Percentiles rank a stretch among this genome's conserved stretches.
Evolutionary conservation across 352 stramenopile species (phyloP).

Genomic region (Globisporangium parvum): DNA sequence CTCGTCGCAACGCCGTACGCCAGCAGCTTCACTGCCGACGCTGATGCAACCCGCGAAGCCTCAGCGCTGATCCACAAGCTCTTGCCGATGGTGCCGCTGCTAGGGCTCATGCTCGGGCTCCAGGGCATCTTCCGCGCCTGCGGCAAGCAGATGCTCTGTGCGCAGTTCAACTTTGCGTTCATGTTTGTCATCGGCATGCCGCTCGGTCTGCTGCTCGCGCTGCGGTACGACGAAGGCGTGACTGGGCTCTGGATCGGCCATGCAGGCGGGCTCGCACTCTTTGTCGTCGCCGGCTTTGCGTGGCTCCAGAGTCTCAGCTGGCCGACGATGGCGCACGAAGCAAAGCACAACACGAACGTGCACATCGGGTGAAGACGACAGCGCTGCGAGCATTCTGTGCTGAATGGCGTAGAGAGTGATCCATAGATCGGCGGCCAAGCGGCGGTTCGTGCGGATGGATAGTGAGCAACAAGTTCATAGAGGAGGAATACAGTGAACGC

Average conservation of each 20-base stretch:
- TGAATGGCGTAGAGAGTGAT: not conserved
- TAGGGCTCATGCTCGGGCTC: constrained; percentile 10
- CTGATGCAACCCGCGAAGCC: constrained; percentile 1
- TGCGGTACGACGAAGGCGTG: constrained; percentile 13
- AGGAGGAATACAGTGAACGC: too few relatives aligned
- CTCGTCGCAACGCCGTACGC: constrained; percentile 13
- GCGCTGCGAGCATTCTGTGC: not conserved
- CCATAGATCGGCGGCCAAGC: not conserved
- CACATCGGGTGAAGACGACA: not conserved
- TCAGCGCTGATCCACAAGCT: constrained; percentile 3
- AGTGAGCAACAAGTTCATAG: too few relatives aligned
- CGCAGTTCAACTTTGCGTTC: constrained; percentile 16
- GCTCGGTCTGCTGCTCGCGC: constrained; percentile 15
- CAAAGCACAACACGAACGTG: constrained; percentile 12
- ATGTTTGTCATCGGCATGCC: constrained; percentile 22
- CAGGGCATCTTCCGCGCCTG: constrained; percentile 17
- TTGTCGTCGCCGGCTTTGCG: constrained; percentile 8
- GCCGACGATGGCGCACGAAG: constrained; percentile 8
- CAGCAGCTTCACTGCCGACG: constrained; percentile 13
- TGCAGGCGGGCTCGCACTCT: constrained; percentile 11
- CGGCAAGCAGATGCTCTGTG: constrained; percentile 13
- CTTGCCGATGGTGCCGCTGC: constrained; percentile 6
- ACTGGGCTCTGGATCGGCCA: constrained; percentile 22
- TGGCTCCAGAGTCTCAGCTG: constrained; percentile 16
- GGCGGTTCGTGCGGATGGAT: too few relatives aligned